Base-by-base conservation (phyloP, 257 asterid genomes). In the Handroanthus guayacan region DNA sequence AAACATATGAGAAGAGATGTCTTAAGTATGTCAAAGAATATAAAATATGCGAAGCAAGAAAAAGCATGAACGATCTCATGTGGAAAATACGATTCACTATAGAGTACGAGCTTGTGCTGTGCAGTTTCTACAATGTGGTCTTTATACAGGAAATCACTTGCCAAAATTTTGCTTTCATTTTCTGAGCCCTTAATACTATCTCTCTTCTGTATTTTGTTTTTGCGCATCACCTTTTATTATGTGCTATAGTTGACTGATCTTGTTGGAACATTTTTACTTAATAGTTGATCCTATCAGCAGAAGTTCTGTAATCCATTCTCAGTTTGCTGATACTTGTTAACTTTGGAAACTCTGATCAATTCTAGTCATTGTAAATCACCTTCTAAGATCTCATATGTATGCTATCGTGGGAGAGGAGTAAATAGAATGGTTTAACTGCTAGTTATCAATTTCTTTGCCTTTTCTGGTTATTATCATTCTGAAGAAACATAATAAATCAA, bases 161-260 rank as follows among this genome's bases (percentile, higher is more conserved):
- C 48, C 34, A 43, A 73, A 62, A 8, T 12, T 70, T 8, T 61
- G 5, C 38, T 38, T 62, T 37, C 68, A 14, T 13, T 12, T 61
- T 61, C 17, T 34, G 9, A 43, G 3, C 1, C 60, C 72, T 16
- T 12, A 60, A n/a, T 43, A 12, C 52, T 57, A 17, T 12, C 3
- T 2, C 17, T 69, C 52, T 9, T 7, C 17, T 36, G 20, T 41
- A 38, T 58, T 2, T 8, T 2, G 10, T 5, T 44, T 37, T 5
- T 13, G 4, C 10, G 4, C 36, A 11, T 54, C 36, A 48, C 45
- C 38, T 69, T 64, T 8, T 20, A 36, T 45, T 56, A 2, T 67
- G 57, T 71, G 51, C 5, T 44, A 25, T 75, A 16, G 38, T 55
- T 31, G 58, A 50, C 60, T 31, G 34, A 39, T 76, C 51, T 62